A percentile compares a stretch with the other conserved stretches of the same genome.
Conservation (phyloP, 306 rosid species). For the Vigna reflexopilosa region DNA sequence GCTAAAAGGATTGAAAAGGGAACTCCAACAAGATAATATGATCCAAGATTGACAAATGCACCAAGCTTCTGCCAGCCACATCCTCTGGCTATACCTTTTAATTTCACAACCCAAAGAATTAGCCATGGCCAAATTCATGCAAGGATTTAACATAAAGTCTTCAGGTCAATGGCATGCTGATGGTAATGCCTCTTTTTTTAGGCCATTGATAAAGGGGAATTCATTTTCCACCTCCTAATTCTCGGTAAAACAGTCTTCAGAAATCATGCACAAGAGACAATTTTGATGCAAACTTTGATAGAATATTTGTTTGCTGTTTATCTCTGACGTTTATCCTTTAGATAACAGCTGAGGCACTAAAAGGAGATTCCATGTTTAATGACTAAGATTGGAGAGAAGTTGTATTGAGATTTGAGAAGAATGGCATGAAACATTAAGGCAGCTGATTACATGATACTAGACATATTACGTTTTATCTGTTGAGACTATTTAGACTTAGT, state of each 20-base stretch:
- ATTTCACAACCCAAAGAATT: background rate
- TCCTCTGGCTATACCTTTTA: conserved; percentile 53
- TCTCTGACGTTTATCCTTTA: background rate
- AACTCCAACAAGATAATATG: conserved; percentile 46
- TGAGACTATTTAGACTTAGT: too few species aligned
- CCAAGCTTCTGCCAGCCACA: conserved; percentile 59
- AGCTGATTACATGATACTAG: background rate
- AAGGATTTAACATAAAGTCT: too few species aligned
- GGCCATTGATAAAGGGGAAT: too few species aligned
- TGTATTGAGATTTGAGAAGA: background rate
- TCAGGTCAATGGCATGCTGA: too few species aligned
- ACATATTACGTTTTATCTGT: background rate
- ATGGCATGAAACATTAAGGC: background rate
- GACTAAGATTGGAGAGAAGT: background rate
- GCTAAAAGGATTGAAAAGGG: conserved; percentile 43
- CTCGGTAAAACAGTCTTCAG: too few species aligned
- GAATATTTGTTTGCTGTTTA: too few species aligned
- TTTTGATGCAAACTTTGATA: background rate
- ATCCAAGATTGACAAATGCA: conserved; percentile 51
- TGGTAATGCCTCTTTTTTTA: too few species aligned
- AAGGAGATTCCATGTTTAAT: background rate
- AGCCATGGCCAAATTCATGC: too few species aligned
- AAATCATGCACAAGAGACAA: background rate
- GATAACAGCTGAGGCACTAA: background rate
- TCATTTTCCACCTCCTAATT: too few species aligned